Conservation (phyloP, 2,329 filamentous ascomycete species). For the Hypoxylon sp. region DNA sequence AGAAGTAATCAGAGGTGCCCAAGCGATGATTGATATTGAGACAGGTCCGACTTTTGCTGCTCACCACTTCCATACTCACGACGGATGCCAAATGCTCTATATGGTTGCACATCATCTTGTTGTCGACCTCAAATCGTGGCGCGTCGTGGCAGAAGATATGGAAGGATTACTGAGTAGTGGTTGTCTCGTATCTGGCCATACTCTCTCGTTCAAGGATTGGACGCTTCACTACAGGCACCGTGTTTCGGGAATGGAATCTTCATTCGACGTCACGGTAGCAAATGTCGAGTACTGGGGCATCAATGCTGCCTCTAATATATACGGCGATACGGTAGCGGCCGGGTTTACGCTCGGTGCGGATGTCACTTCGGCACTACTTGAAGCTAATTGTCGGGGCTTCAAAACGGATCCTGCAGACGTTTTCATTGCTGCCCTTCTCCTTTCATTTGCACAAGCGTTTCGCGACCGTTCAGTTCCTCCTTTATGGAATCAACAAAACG, state of each 20-base stretch:
- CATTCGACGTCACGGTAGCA: conserved; percentile 59
- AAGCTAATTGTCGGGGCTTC: conserved; percentile 62
- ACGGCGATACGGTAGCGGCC: conserved; percentile 60
- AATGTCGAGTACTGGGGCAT: conserved; percentile 66
- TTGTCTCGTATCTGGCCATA: conserved; percentile 60
- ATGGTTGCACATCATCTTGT: conserved; percentile 67
- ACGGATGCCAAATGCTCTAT: conserved; percentile 64
- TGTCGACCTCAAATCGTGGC: conserved; percentile 67
- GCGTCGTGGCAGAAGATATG: conserved; percentile 65
- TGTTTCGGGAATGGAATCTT: conserved; percentile 55
- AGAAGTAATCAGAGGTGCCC: conserved; percentile 59
- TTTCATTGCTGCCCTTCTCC: conserved; percentile 67
- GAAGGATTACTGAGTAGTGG: conserved; percentile 65
- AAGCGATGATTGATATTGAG: conserved; percentile 64
- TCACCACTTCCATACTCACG: conserved; percentile 63
- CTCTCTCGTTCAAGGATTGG: conserved; percentile 67
- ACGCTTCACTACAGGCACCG: conserved; percentile 62
- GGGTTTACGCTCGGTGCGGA: conserved; percentile 63
- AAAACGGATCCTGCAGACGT: conserved; percentile 68
- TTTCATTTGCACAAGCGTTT: conserved; percentile 71
- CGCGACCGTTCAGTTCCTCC: conserved; percentile 65
- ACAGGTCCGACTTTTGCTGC: conserved; percentile 66
- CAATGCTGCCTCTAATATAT: conserved; percentile 60
- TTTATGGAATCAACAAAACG: conserved; percentile 69
- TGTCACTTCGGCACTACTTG: conserved; percentile 61